Conservation (phyloP, 352 stramenopile genomes). For the Globisporangium ultimum region DNA sequence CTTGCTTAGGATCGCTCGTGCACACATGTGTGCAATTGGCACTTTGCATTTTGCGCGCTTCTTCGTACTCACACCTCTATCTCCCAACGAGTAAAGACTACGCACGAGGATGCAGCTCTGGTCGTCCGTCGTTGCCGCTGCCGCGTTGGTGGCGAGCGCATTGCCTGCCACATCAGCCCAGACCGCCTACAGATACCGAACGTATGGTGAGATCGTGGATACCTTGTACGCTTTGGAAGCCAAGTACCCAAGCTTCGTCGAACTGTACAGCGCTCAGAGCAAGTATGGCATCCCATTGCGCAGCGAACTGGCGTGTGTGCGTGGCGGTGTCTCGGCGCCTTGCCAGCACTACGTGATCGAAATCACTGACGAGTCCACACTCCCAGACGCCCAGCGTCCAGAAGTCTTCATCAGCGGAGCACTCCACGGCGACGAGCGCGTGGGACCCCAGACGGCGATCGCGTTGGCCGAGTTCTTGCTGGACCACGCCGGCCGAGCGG, state of each 20-base stretch:
- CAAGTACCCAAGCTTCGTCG: constrained; percentile 62
- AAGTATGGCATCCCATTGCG: constrained; percentile 62
- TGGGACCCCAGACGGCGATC: constrained; percentile 85
- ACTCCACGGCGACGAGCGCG: constrained; percentile 93
- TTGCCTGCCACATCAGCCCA: neutral
- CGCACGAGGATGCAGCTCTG: neutral
- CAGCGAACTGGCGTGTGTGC: constrained; percentile 46
- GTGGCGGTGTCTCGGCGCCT: constrained; percentile 28
- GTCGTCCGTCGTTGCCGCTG: constrained; percentile 1
- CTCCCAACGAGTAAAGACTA: constrained; percentile 6
- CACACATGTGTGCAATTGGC: neutral
- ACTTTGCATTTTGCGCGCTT: constrained; percentile 7
- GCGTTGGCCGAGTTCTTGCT: constrained; percentile 66
- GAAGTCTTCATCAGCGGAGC: constrained; percentile 94
- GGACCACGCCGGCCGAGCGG: constrained; percentile 36
- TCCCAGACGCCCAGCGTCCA: constrained; percentile 68
- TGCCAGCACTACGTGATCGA: constrained; percentile 83
- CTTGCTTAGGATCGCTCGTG: too few relatives aligned
- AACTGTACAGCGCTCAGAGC: constrained; percentile 78
- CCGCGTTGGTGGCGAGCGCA: neutral
- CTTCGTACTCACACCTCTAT: neutral
- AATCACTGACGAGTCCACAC: constrained; percentile 72
- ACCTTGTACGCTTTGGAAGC: constrained; percentile 44
- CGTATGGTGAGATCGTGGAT: constrained; percentile 75
- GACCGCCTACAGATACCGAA: constrained; percentile 42